Percentiles rank a stretch among this genome's conserved stretches.
phyloP scores from a whole-genome alignment of 2,329 filamentous ascomycete species.

The Penicillium vulpinum region DNA sequence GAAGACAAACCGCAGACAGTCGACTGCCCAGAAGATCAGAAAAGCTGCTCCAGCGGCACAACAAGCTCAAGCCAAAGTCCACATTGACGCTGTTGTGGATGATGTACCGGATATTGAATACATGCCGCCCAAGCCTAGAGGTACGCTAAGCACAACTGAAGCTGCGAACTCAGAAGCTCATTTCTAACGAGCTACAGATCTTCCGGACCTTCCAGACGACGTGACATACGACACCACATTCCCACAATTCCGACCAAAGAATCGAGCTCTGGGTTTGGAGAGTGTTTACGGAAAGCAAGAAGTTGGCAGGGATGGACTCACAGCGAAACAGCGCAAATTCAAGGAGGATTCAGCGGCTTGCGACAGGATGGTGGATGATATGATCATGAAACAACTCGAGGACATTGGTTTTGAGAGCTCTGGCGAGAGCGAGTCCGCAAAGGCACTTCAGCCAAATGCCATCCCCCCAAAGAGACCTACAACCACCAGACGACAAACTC shows the following conservation, averaged over 20 bases:
- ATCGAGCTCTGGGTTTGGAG: conserved; percentile 54
- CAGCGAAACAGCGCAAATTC: conserved; percentile 67
- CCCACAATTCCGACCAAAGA: conserved; percentile 54
- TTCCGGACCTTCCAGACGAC: conserved; percentile 49
- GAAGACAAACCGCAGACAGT: conserved; percentile 57
- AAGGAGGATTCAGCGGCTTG: conserved; percentile 64
- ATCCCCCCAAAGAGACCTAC: conserved; percentile 27
- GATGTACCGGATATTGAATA: conserved; percentile 81
- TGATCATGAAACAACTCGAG: conserved; percentile 66
- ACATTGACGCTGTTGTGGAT: conserved; percentile 51
- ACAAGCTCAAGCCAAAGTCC: conserved; percentile 48
- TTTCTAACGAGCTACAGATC: conserved; percentile 49
- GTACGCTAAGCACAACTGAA: conserved; percentile 35
- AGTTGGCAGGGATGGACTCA: conserved; percentile 57
- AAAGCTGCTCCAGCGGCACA: conserved; percentile 54
- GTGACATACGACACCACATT: conserved; percentile 52
- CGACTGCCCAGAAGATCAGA: conserved; percentile 62
- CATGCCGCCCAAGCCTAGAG: conserved; percentile 71
- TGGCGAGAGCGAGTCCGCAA: conserved; percentile 51
- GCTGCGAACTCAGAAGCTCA: background rate
- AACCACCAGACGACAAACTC: conserved; percentile 22
- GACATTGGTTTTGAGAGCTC: conserved; percentile 62
- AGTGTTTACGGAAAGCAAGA: conserved; percentile 52
- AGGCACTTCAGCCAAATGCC: conserved; percentile 26
- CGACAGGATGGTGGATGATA: conserved; percentile 64